Percentiles rank a stretch among this genome's conserved stretches.
phyloP scores from a whole-genome alignment of 176 grass and related monocot species.

The Triticum turgidum region DNA sequence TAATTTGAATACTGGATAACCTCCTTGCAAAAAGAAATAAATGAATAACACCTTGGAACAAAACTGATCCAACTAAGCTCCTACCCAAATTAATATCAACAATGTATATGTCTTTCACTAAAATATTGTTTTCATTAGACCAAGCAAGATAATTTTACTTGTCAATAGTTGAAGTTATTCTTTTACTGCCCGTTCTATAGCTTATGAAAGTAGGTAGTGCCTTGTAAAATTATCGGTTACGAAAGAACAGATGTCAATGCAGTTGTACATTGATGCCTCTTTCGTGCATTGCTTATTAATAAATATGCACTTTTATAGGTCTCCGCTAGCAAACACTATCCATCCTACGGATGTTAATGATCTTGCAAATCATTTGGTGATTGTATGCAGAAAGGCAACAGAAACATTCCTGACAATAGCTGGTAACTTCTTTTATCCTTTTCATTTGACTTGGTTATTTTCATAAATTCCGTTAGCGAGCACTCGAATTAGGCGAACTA shows the following conservation, averaged over 20 bases:
- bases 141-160: slow-evolving; percentile 7
- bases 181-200: not conserved
- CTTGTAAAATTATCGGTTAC: not conserved
- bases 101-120: not conserved
- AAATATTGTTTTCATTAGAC: slow-evolving; percentile 5
- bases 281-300: slow-evolving; percentile 25
- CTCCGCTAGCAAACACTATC: slow-evolving; percentile 57
- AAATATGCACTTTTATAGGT: slow-evolving; percentile 38
- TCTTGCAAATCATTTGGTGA: slow-evolving; percentile 56
- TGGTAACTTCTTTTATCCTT: slow-evolving; percentile 32
- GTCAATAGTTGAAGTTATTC: not conserved
- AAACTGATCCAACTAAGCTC: slow-evolving; percentile 8
- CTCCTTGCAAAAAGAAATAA: not conserved
- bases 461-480: not conserved
- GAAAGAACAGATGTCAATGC: not conserved
- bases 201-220: not conserved
- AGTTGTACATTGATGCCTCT: slow-evolving; percentile 23
- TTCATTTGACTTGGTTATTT: slow-evolving; percentile 21
- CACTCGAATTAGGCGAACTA: not conserved
- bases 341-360: slow-evolving; percentile 43
- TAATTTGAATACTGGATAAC: not conserved
- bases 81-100: not conserved
- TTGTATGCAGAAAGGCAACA: slow-evolving; percentile 45
- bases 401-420: slow-evolving; percentile 28
- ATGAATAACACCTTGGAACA: not conserved